phyloP scores from a whole-genome alignment of 257 asterid species.

The Echium plantagineum region DNA sequence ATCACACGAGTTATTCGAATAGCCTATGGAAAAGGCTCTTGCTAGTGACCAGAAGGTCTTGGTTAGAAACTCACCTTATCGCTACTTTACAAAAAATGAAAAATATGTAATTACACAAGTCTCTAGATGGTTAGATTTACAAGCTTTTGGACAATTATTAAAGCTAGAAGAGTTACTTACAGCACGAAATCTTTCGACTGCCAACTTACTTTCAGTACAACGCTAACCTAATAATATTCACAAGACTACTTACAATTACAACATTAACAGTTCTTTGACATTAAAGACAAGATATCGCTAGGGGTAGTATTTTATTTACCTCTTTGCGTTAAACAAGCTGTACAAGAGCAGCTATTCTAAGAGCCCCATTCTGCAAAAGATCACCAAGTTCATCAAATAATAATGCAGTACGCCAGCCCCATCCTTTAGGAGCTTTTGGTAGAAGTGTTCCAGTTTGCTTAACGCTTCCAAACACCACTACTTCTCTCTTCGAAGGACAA shows the following conservation, averaged over 20 bases:
- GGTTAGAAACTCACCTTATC: too few species aligned
- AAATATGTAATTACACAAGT: background rate
- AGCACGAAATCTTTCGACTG: background rate
- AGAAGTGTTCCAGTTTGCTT: conserved; percentile 90
- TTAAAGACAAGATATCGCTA: background rate
- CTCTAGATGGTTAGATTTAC: background rate
- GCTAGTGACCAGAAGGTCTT: too few species aligned
- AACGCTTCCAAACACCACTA: conserved; percentile 89
- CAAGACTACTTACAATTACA: background rate
- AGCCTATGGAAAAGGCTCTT: too few species aligned
- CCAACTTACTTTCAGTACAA: background rate
- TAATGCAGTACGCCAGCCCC: conserved; percentile 99
- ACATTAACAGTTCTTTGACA: too few species aligned
- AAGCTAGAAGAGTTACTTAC: background rate
- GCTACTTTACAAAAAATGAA: too few species aligned
- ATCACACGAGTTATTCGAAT: too few species aligned
- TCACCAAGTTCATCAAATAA: conserved; percentile 74
- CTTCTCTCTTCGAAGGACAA: conserved; percentile 95
- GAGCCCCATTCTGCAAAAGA: conserved; percentile 77
- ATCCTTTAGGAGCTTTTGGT: conserved; percentile 97
- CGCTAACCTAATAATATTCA: background rate
- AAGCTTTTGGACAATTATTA: background rate
- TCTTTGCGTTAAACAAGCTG: conserved; percentile 54
- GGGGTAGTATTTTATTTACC: background rate
- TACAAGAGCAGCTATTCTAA: conserved; percentile 77